phyloP scores from a whole-genome alignment of 148 eudicot genomes.

The Vaccinium vitisidaea region DNA sequence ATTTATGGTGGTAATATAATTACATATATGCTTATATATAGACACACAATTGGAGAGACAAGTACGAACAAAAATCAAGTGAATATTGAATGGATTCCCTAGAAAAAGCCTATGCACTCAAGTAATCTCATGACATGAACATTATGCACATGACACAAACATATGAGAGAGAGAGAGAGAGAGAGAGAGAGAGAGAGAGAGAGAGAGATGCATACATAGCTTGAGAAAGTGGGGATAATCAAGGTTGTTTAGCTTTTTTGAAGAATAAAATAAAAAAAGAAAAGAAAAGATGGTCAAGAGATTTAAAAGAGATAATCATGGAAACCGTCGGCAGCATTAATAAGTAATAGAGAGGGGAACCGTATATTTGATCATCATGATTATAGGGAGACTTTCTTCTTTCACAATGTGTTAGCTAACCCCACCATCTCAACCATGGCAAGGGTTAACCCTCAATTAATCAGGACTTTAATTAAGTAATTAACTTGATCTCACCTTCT shows the following conservation, averaged over 20 bases:
- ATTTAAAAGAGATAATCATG: slow-evolving; percentile 16
- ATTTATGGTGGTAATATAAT: not conserved
- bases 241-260: not conserved
- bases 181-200: not conserved
- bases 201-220: not conserved
- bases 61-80: not conserved
- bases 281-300: slow-evolving; percentile 1
- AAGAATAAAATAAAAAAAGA: not conserved
- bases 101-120: not conserved
- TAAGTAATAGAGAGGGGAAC: not conserved
- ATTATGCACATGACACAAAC: not conserved
- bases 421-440: not conserved
- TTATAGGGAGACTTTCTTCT: not conserved
- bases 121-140: slow-evolving; percentile 4
- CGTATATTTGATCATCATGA: not conserved
- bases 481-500: slow-evolving; percentile 7
- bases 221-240: not conserved
- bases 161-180: not conserved
- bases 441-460: not conserved
- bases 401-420: not conserved
- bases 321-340: slow-evolving; percentile 12
- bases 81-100: not conserved
- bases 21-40: not conserved
- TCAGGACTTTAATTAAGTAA: not conserved
- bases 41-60: not conserved